Evolutionary conservation across 176 grass and related monocot species (phyloP), one percentile per base, ranked within the genome.

Genomic region (Cymbopogon citratus): DNA sequence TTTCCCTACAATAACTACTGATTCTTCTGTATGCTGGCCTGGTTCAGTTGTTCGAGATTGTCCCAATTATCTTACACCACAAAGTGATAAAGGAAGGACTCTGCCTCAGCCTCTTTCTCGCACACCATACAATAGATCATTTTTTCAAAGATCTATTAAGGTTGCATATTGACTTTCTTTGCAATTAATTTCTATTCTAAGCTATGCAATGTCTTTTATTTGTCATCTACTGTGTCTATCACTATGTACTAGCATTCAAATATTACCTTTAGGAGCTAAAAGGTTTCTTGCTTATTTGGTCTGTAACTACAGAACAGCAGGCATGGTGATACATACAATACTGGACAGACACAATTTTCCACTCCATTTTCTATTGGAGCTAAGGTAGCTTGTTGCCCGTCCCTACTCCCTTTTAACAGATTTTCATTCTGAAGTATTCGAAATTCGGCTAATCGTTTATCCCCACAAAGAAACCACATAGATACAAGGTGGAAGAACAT

Each of bases 1-100:
- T 26, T 46, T 49, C 72, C 78, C 56, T 69, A 78, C 66, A 84
- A 57, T 79, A 34, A 43, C 80, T 54, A 35, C 19, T 10, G 86
- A 91, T 69, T 74, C 76, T 62, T 69, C 80, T 63, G 74, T 86
- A 70, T 64, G 83, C 61, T 88, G 72, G 88, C 86, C 86, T 70
- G 86, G 86, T 59, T 80, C 86, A 75, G 71, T 84, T 71, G 88
- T 87, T 18, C 49, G 8, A 44, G 75, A 48, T 44, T 77, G 79
- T 86, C 41, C 56, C 7, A 81, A 66, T 29, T 84, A 94, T 88
- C 16, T 83, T 90, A 88, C 86, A 76, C 86, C 86, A 77, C 80
- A 88, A 49, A 84, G 69, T 84, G 78, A 80, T 64, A 91, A 87
- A 86, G 27, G 72, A 83, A 88, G 72, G 49, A 44, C 31, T 45